Base-by-base conservation (phyloP, 139 green algal species). In the Chlamydomonas schloesseri region DNA sequence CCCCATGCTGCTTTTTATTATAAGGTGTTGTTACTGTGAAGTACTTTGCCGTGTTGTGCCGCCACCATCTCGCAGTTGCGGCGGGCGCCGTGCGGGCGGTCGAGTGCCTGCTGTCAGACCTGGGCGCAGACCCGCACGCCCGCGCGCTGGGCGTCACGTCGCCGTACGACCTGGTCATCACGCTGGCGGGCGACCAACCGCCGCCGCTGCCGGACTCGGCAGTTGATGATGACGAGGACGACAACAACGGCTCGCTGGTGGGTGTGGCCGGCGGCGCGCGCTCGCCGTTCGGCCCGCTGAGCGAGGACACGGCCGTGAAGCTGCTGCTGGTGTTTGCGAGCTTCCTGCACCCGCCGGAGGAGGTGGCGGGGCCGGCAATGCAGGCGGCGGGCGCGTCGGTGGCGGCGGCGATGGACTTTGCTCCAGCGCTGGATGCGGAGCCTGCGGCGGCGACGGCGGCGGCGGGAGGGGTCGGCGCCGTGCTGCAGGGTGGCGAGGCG, bases 61-160 rank as follows among this genome's bases (percentile, higher is more conserved):
- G 42, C 6, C 42, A 8, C 6, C 42, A 13, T 50, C 42, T 8
- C 42, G 8, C 77, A 8, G 77, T 84, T 3, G 64, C 64, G 23
- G 46, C n/a, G 20, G 77, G 77, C 64, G 42, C 77, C 3, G 42
- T 67, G 64, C 21, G 3, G 14, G 62, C 77, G 2, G 36, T 65
- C 0, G 28, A 34, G 64, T 42, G 24, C 2, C 77, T 84, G 42
- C 64, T 84, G 37, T 29, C n/a, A 1, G 77, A 84, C 42, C 77
- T 84, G 10, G 64, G 77, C 3, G 77, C 77, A 0, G 64, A 84
- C 6, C 77, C 64, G n/a, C 77, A 74, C n/a, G 42, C 53, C 24
- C 21, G 14, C 3, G 62, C 21, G 33, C 3, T 14, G 6, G 74
- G 74, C 23, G 18, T 84, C 0, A 34, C 62, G n/a, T n/a, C n/a